Evolutionary conservation across 2,329 filamentous ascomycete genomes (phyloP).

Genomic region (Phyllosticta citribraziliensis): DNA sequence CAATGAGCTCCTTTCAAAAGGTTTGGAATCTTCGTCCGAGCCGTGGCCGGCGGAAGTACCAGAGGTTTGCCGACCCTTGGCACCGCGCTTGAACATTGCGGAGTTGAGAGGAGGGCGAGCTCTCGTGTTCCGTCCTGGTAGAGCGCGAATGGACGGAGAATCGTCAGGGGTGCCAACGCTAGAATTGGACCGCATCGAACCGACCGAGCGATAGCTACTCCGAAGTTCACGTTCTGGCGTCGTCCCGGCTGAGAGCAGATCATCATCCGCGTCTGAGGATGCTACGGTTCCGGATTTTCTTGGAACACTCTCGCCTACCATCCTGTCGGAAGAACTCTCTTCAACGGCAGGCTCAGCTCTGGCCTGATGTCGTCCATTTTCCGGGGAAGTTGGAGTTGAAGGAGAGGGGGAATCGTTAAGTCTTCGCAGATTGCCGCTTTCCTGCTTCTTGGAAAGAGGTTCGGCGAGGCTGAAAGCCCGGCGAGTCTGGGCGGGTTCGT

Average conservation of each 20-base stretch:
- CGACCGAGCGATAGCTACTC: background rate
- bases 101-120: conserved; percentile 33
- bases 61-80: conserved; percentile 1
- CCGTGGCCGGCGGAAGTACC: background rate
- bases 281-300: background rate
- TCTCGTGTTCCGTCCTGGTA: conserved; percentile 16
- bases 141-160: conserved; percentile 26
- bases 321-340: background rate
- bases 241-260: background rate
- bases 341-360: background rate
- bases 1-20: background rate
- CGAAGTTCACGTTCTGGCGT: background rate
- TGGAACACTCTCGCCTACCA: background rate
- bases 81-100: conserved; percentile 30
- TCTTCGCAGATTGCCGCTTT: background rate
- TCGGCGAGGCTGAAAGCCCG: background rate
- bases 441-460: background rate
- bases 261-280: background rate
- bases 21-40: conserved; percentile 1
- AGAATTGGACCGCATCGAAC: background rate
- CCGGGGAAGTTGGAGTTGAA: background rate
- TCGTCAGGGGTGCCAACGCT: conserved; percentile 18
- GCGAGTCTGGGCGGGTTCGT: background rate
- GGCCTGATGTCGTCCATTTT: background rate
- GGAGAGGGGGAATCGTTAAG: background rate